phyloP scores from a whole-genome alignment of 768 basidiomycete genomes.

The Mycena venus region DNA sequence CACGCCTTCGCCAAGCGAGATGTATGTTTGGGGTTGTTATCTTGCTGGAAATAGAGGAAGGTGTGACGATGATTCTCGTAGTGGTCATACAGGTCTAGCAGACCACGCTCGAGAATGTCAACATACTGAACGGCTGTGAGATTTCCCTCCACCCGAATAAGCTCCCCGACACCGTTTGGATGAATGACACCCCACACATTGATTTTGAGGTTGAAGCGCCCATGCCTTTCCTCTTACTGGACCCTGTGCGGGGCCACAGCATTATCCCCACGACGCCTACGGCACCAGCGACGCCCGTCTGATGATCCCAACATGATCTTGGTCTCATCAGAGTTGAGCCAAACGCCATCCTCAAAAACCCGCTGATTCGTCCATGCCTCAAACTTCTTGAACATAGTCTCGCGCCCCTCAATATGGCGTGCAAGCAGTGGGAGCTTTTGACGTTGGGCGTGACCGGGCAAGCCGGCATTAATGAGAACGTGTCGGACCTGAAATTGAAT shows the following conservation, averaged over 20 bases:
- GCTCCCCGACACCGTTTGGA: too few species aligned
- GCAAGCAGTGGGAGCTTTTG: neutral
- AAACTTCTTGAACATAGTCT: neutral
- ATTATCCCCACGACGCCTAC: too few species aligned
- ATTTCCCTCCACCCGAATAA: neutral
- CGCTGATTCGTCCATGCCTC: neutral
- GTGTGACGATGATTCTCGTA: too few species aligned
- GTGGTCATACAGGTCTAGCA: too few species aligned
- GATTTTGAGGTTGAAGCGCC: too few species aligned
- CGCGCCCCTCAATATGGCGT: neutral
- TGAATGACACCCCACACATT: too few species aligned
- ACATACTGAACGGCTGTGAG: neutral
- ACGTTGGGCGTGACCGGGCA: neutral
- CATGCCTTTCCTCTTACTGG: too few species aligned
- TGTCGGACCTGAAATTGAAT: neutral
- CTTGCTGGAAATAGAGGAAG: too few species aligned
- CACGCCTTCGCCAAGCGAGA: too few species aligned
- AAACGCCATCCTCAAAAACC: neutral
- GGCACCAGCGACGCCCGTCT: too few species aligned
- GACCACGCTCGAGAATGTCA: neutral
- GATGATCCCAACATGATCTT: neutral
- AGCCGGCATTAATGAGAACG: neutral
- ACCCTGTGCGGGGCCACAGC: too few species aligned
- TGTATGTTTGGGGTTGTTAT: too few species aligned
- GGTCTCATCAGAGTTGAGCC: neutral